Conservation (phyloP, 164 flowering plant genomes). For the Umbilicus rupestris region DNA sequence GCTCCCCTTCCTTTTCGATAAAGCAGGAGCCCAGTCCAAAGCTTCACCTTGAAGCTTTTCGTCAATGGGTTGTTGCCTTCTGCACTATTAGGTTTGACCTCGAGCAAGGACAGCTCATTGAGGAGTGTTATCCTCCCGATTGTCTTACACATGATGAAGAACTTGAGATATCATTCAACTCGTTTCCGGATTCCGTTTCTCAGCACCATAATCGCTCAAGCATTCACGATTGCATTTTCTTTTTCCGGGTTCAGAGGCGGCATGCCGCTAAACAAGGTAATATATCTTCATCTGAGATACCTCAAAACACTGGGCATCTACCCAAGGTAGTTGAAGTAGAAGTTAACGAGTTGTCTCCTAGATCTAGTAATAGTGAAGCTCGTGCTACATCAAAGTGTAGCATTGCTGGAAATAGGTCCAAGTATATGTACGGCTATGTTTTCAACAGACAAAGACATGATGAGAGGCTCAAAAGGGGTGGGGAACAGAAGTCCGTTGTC, state of each 20-base stretch:
- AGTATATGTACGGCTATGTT: slow-evolving; percentile 81
- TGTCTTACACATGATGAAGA: slow-evolving; percentile 73
- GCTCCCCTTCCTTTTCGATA: slow-evolving; percentile 63
- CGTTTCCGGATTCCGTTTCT: slow-evolving; percentile 96
- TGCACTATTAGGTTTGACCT: slow-evolving; percentile 92
- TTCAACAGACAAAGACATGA: slow-evolving; percentile 98
- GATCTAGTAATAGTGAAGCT: slow-evolving; percentile 7
- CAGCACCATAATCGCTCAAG: slow-evolving; percentile 83
- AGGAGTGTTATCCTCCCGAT: slow-evolving; percentile 82
- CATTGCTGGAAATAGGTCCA: slow-evolving; percentile 14
- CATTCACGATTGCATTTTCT: slow-evolving; percentile 95
- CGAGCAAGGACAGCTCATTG: slow-evolving; percentile 95
- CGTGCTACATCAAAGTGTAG: slow-evolving; percentile 11
- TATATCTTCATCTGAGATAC: slow-evolving; percentile 24
- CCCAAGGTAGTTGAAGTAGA: slow-evolving; percentile 17
- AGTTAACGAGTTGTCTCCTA: slow-evolving; percentile 15
- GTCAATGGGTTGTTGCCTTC: slow-evolving; percentile 77
- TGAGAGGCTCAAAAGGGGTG: slow-evolving; percentile 91
- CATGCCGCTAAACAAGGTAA: slow-evolving; percentile 19
- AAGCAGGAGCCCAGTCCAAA: slow-evolving; percentile 41
- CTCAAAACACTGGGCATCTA: slow-evolving; percentile 6
- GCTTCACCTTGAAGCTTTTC: slow-evolving; percentile 48
- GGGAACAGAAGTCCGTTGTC: slow-evolving; percentile 95
- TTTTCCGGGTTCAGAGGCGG: slow-evolving; percentile 63
- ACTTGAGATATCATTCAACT: slow-evolving; percentile 73